phyloP scores from a whole-genome alignment of 164 flowering plant genomes.

The Tetrastigma voinierianum region DNA sequence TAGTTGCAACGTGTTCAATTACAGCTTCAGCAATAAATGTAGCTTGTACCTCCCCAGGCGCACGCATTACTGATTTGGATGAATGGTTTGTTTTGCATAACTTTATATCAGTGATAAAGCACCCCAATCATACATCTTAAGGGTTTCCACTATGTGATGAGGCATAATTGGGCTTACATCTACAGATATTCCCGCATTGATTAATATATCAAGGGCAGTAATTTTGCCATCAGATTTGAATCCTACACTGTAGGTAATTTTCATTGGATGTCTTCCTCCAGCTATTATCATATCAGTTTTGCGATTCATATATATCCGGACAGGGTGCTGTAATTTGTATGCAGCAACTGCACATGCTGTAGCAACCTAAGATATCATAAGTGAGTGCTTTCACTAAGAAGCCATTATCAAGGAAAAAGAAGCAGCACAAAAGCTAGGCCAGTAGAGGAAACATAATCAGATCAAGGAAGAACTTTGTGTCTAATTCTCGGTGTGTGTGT shows the following conservation, averaged over 20 bases:
- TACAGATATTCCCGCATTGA: slow-evolving; percentile 56
- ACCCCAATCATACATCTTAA: slow-evolving; percentile 89
- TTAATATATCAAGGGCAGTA: slow-evolving; percentile 61
- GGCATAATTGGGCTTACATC: slow-evolving; percentile 74
- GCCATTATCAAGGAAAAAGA: background rate
- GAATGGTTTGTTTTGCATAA: slow-evolving; percentile 77
- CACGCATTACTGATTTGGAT: slow-evolving; percentile 74
- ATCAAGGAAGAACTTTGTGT: too few relatives aligned
- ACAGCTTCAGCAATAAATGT: slow-evolving; percentile 83
- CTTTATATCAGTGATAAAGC: slow-evolving; percentile 77
- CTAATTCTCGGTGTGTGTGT: too few relatives aligned
- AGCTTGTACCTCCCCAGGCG: slow-evolving; percentile 90
- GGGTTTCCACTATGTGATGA: slow-evolving; percentile 27
- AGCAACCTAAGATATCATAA: slow-evolving; percentile 55
- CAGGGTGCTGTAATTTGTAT: slow-evolving; percentile 62
- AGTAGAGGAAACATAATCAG: too few relatives aligned
- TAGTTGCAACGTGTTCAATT: slow-evolving; percentile 73
- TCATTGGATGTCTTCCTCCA: slow-evolving; percentile 96
- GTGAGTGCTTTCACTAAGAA: background rate
- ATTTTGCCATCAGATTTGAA: slow-evolving; percentile 80
- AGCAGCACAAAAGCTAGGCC: background rate
- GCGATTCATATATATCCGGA: slow-evolving; percentile 65
- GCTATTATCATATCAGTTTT: slow-evolving; percentile 85
- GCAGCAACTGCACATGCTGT: slow-evolving; percentile 93
- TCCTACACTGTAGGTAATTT: slow-evolving; percentile 68